Conservation (phyloP, 768 basidiomycete species). For the Rhodotorula sphaerocarpa region DNA sequence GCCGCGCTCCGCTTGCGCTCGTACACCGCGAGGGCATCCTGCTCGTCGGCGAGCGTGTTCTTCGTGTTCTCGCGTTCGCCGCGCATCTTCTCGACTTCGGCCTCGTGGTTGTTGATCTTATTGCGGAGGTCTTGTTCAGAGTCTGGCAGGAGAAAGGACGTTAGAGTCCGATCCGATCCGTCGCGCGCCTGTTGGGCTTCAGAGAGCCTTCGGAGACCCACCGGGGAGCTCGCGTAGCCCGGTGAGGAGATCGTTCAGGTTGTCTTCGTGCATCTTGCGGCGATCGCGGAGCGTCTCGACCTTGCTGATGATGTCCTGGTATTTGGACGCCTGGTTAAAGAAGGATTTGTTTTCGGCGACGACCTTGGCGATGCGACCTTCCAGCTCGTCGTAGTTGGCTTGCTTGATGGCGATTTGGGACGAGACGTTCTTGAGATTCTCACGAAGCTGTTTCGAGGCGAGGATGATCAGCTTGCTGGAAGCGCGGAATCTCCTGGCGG, state of each 20-base stretch:
- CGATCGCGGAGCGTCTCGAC: slow-evolving; percentile 58
- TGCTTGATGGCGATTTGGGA: slow-evolving; percentile 73
- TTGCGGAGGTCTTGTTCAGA: slow-evolving; percentile 72
- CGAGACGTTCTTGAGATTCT: slow-evolving; percentile 56
- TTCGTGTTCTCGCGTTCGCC: slow-evolving; percentile 85
- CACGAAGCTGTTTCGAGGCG: slow-evolving; percentile 6
- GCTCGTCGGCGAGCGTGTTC: slow-evolving; percentile 76
- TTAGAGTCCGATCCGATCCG: too few species aligned
- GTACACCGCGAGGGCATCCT: slow-evolving; percentile 21
- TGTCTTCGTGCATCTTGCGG: slow-evolving; percentile 57
- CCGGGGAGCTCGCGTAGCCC: slow-evolving; percentile 55
- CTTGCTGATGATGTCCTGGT: slow-evolving; percentile 71
- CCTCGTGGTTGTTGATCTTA: slow-evolving; percentile 95
- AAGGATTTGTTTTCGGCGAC: slow-evolving; percentile 48
- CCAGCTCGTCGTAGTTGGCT: slow-evolving; percentile 84
- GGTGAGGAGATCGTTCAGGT: slow-evolving; percentile 43
- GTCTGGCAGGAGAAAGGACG: background rate
- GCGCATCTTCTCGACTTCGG: slow-evolving; percentile 71
- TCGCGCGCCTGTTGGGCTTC: too few species aligned
- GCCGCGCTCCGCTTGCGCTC: slow-evolving; percentile 33
- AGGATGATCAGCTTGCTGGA: background rate
- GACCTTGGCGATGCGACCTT: slow-evolving; percentile 88
- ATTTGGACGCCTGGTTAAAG: slow-evolving; percentile 72
- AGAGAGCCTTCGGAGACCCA: slow-evolving; percentile 43
- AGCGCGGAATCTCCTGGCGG: background rate